phyloP scores from a whole-genome alignment of 148 eudicot species.

The Nyssa sinensis region DNA sequence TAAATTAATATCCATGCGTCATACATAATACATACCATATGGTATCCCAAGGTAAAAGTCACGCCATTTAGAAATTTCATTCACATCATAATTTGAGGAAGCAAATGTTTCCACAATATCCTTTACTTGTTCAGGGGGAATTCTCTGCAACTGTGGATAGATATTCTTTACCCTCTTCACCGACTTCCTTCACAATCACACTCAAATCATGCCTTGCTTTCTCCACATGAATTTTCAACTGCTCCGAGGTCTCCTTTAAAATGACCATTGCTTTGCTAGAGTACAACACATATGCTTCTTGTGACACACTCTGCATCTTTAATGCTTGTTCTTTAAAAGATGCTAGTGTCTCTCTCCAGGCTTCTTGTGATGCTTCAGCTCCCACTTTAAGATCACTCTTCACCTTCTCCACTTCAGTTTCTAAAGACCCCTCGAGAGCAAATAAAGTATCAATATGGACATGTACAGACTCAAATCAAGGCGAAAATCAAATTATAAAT shows the following conservation, averaged over 20 bases:
- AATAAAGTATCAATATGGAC: neutral
- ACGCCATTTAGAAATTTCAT: slow-evolving; percentile 63
- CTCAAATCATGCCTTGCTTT: slow-evolving; percentile 68
- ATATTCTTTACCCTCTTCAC: slow-evolving; percentile 70
- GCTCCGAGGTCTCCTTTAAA: slow-evolving; percentile 68
- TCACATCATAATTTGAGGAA: slow-evolving; percentile 52
- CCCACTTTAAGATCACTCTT: slow-evolving; percentile 36
- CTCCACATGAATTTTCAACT: slow-evolving; percentile 77
- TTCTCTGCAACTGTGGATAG: slow-evolving; percentile 65
- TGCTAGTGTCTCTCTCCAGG: slow-evolving; percentile 69
- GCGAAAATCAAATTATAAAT: too few relatives aligned
- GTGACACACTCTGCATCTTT: slow-evolving; percentile 72
- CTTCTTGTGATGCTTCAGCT: slow-evolving; percentile 69
- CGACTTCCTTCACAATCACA: slow-evolving; percentile 56
- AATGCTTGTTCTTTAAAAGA: slow-evolving; percentile 79
- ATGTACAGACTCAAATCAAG: neutral
- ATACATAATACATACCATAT: slow-evolving; percentile 54
- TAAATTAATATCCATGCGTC: too few relatives aligned
- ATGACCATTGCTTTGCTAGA: slow-evolving; percentile 64
- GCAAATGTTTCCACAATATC: slow-evolving; percentile 88
- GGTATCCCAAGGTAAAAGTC: slow-evolving; percentile 93
- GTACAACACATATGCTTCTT: slow-evolving; percentile 87
- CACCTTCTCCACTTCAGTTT: slow-evolving; percentile 46
- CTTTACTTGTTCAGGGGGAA: slow-evolving; percentile 85
- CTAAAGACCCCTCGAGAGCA: slow-evolving; percentile 42